Evolutionary conservation across 768 basidiomycete genomes (phyloP), one percentile per base, ranked within the genome.

Genomic region (Mycena polygramma): DNA sequence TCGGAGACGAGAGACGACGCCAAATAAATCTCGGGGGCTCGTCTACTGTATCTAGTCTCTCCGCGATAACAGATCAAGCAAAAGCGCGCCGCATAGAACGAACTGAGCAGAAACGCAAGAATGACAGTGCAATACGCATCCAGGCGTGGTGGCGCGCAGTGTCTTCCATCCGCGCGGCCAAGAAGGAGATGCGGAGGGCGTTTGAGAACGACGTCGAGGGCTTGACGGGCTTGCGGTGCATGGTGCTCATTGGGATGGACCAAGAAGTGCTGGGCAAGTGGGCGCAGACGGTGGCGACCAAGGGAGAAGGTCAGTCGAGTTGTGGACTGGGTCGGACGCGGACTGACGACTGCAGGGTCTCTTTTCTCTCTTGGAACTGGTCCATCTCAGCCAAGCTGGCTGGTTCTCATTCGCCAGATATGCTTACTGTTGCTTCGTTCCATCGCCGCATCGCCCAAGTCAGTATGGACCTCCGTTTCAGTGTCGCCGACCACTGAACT

Each of bases 1-100:
- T 90, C 73, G 85, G 83, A 45, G 83, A 85, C 74, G 86, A 90
- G 60, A 80, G 82, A 52, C 84, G 89, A 64, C 87, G 91, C 52
- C 85, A 87, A 74, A 95, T 95, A 73, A 94, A 95, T 77, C 86
- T 95, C 22, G 94, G 94, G 19, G 94, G 94, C 2, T 79, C 87
- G 1, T 85, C 83, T 0, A 78, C 86, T 22, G 85, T 83, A 2
- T 75, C 88, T 8, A 86, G 88, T 0, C 87, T 90, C 49, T 79
- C 85, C 17, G 81, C 86, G 43, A 86, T 95, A 75, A 81, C 94
- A 57, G 85, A 87, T 73, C 83, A 87, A 61, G 93, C 91, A 22
- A 91, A 88, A 73, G 85, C 85, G 22, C 86, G 86, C 62, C 82
- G 93, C 41, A 79, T 83, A 39, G 89, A 92, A 74, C 85, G 94